Evolutionary conservation across 208 protist genomes (phyloP), one percentile per base, ranked within the genome.

Genomic region (Crithidia expoeki): DNA sequence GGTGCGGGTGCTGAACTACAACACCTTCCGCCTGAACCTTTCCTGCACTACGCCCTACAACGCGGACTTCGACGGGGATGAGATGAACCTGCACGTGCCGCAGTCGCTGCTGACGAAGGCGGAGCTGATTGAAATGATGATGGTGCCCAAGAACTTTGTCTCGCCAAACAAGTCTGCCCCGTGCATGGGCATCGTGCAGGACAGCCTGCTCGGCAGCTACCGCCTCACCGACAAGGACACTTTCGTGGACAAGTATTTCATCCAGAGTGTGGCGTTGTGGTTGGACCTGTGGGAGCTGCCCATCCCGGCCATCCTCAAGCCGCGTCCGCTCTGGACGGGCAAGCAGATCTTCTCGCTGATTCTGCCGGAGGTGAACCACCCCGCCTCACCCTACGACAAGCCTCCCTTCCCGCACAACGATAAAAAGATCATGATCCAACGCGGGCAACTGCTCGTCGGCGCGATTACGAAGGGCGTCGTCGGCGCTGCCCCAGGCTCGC

Each of bases 31-130:
- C 65, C 85, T 99, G 4, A 99, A 99, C 86, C 88, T 99, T 7
- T 98, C 89, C 34, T 98, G 98, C 60, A 99, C 98, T 0, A 98
- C 98, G 34, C 99, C 99, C 50, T 99, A 99, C 85, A 99, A 99
- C 85, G 99, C 99, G 30, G 99, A 99, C 82, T 99, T 99, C 74
- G 99, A 99, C 86, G 99, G 99, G 56, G 99, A 99, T 82, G 99
- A 99, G 86, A 99, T 99, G 99, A 99, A 99, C 84, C 72, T 99
- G 59, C 99, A 99, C 83, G 96, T 99, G 12, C 98, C 99, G 19
- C 99, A 99, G 83, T 94, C 90, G 21, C 64, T 99, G 27, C 83
- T 99, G 64, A 98, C 98, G 11, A 93, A 98, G 64, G 90, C 98
- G 21, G 98, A 99, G 87, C 80, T 99, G 34, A 89, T 97, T 49